A percentile compares a stretch with the other conserved stretches of the same genome.
Conservation (phyloP, 2,329 filamentous ascomycete genomes). For the Trichothecium roseum region DNA sequence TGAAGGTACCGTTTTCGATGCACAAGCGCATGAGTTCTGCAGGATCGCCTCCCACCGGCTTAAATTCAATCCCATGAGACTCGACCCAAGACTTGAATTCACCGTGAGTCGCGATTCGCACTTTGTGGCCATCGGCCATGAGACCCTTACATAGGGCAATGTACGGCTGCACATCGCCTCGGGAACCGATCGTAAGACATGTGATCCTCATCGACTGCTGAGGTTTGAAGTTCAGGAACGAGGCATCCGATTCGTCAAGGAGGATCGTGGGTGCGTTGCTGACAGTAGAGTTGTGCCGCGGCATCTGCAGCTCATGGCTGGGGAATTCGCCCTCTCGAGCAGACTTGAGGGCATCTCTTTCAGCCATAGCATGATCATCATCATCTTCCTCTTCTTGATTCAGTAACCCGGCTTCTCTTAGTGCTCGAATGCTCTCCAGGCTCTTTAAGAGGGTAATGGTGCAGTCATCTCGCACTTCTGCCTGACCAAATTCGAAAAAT, state of each 20-base stretch:
- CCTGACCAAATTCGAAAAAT: slow-evolving; percentile 83
- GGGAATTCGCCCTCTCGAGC: slow-evolving; percentile 49
- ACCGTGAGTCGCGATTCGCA: slow-evolving; percentile 80
- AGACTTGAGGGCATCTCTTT: slow-evolving; percentile 70
- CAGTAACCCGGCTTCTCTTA: slow-evolving; percentile 59
- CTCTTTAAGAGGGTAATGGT: slow-evolving; percentile 68
- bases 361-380: slow-evolving; percentile 65
- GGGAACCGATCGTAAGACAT: slow-evolving; percentile 89
- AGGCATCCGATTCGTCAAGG: slow-evolving; percentile 82
- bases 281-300: slow-evolving; percentile 31
- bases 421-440: slow-evolving; percentile 60
- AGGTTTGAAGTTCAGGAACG: slow-evolving; percentile 86
- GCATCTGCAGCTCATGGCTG: slow-evolving; percentile 39
- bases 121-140: slow-evolving; percentile 74
- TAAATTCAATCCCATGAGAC: slow-evolving; percentile 89
- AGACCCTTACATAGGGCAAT: slow-evolving; percentile 92
- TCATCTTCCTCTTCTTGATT: slow-evolving; percentile 59
- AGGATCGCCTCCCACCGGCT: slow-evolving; percentile 79
- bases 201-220: slow-evolving; percentile 70
- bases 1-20: slow-evolving; percentile 96
- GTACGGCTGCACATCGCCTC: slow-evolving; percentile 94
- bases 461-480: slow-evolving; percentile 79
- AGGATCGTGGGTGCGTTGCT: slow-evolving; percentile 62
- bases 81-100: slow-evolving; percentile 88
- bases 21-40: slow-evolving; percentile 92